Evolutionary conservation across 2,329 filamentous ascomycete genomes (phyloP).

Genomic region (Fusarium continuum): DNA sequence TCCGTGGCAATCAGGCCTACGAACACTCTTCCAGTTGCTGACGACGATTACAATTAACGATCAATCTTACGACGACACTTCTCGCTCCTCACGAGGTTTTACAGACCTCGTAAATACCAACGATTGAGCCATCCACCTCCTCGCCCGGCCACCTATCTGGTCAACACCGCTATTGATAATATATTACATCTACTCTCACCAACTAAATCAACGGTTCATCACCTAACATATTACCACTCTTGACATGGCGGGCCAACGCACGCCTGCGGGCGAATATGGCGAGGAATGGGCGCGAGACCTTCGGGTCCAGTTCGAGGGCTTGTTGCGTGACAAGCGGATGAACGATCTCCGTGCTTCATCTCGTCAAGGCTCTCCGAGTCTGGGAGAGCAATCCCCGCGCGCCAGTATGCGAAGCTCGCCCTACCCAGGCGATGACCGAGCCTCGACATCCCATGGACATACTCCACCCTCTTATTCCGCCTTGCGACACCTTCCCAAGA

Average conservation of each 20-base stretch:
- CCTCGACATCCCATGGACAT: conserved; percentile 58
- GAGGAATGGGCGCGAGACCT: conserved; percentile 83
- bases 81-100: conserved; percentile 14
- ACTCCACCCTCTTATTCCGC: conserved; percentile 59
- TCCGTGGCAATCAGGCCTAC: conserved; percentile 43
- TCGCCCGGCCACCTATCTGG: conserved; percentile 16
- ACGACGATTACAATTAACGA: conserved; percentile 42
- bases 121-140: conserved; percentile 25
- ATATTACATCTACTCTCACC: neutral
- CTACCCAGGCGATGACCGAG: conserved; percentile 53
- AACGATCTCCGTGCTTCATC: conserved; percentile 70
- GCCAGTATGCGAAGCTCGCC: conserved; percentile 55
- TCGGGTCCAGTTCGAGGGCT: conserved; percentile 83
- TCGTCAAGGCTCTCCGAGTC: conserved; percentile 69
- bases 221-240: neutral
- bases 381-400: conserved; percentile 60
- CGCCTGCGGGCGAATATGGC: conserved; percentile 60
- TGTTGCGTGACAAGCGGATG: conserved; percentile 86
- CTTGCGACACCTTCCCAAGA: conserved; percentile 60
- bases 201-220: conserved; percentile 3
- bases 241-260: conserved; percentile 53
- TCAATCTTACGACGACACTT: conserved; percentile 36
- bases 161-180: conserved; percentile 19
- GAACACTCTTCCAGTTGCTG: conserved; percentile 40
- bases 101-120: conserved; percentile 30